Base-by-base conservation (phyloP, 2,329 filamentous ascomycete genomes). In the Cadophora gregata region DNA sequence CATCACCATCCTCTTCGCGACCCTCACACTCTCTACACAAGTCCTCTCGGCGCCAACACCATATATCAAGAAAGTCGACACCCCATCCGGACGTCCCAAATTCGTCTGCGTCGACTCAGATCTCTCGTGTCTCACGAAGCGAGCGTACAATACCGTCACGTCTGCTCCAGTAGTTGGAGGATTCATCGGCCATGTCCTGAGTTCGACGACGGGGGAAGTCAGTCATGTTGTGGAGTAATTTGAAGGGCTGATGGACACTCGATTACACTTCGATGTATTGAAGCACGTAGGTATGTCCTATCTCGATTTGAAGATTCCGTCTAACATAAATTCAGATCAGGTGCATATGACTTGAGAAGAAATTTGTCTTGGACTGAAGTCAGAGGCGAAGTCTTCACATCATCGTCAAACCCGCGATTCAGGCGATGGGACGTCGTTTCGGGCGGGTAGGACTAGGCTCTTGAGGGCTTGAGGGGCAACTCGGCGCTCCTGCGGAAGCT, bases 41-140 rank as follows among this genome's bases (percentile, higher is more conserved):
- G 45, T 50, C 14, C 25, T 51, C 16, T 27, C 59, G 5, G 9
- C 45, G 48, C 59, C 59, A 33, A 38, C 27, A 48, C 59, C 59
- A 50, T 62, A 62, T n/a, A 48, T 62, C 45, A 62, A 33, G 42
- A 48, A 62, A 50, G 25, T 62, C n/a, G 29, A 48, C 19, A 51
- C 27, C 6, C 10, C 29, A 16, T 50, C 45, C n/a, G 59, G 59
- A 21, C n/a, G 12, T 31, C n/a, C 47, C 9, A 62, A 62, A 38
- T 62, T 25, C n/a, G 59, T 62, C 27, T 62, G 59, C 29, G 59
- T 62, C 29, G 59, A 62, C 27, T 62, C 59, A 25, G 59, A 62
- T 25, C 45, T 62, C 6, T 48, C 59, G 4, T 62, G 59, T 27
- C 29, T 62, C 12, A 62, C 59, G 19, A 62, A 62, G 47, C 27